These are phyloP conservation scores for Kwoniella heveanensis DNA, from an alignment of 768 basidiomycete genomes.

Conservation along the genomic window DNA sequence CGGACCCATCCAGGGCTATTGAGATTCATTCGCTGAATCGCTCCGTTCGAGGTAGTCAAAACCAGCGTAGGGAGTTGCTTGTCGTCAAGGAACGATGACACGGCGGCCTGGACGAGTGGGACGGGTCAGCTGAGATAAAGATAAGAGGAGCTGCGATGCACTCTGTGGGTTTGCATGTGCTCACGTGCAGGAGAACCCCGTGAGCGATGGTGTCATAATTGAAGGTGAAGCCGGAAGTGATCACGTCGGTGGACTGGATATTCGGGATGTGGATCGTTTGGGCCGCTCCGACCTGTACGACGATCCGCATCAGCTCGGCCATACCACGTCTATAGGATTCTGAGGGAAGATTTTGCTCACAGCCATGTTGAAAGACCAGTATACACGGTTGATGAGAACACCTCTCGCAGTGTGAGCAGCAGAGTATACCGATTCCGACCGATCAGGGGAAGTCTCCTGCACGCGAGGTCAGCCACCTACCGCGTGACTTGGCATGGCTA, in stretches of 20 bases:
- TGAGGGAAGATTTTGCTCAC: no score
- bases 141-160: no score
- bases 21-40: constrained; percentile 73
- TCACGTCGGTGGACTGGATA: constrained; percentile 19
- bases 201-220: constrained; percentile 68
- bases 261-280: constrained; percentile 33
- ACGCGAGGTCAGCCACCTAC: neutral
- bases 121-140: constrained; percentile 2
- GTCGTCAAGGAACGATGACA: constrained; percentile 20
- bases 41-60: constrained; percentile 72
- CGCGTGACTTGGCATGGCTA: no score
- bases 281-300: constrained; percentile 24
- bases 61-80: constrained; percentile 32
- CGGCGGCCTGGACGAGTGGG: constrained; percentile 27
- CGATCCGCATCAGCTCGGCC: no score
- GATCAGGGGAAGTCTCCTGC: constrained; percentile 54
- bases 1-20: constrained; percentile 70
- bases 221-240: constrained; percentile 60
- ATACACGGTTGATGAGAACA: constrained; percentile 66
- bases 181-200: constrained; percentile 71
- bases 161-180: no score
- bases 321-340: no score
- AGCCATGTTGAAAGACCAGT: constrained; percentile 65
- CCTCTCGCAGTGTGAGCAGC: constrained; percentile 63
- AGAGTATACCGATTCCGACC: constrained; percentile 63